phyloP scores from a whole-genome alignment of 106 monocot species.

The Apostasia ramifera region DNA sequence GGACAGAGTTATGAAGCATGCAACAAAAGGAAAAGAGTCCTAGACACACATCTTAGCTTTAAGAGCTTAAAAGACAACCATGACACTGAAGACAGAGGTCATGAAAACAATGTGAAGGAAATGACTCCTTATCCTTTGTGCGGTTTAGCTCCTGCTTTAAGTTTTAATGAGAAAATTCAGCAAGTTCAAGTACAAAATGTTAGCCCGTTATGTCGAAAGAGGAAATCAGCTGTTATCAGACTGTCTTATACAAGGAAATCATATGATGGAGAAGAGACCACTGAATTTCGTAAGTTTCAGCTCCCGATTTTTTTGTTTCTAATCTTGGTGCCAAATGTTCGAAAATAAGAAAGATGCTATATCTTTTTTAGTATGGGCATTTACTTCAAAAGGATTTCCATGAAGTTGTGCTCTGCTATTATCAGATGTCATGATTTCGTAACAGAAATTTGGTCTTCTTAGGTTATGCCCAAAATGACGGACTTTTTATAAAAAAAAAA shows the following conservation, averaged over 20 bases:
- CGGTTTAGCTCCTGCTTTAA: conserved; percentile 39
- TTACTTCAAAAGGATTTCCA: too few relatives aligned
- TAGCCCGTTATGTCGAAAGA: conserved; percentile 27
- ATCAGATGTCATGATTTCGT: too few relatives aligned
- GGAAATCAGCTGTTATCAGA: conserved; percentile 61
- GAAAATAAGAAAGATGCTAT: not conserved
- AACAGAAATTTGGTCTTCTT: too few relatives aligned
- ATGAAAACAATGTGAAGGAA: conserved; percentile 1
- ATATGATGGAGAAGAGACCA: conserved; percentile 12
- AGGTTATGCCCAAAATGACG: too few relatives aligned
- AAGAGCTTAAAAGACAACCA: conserved; percentile 19
- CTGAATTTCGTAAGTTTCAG: conserved; percentile 6
- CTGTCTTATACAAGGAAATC: conserved; percentile 78
- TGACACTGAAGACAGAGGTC: conserved; percentile 14
- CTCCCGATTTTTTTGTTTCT: not conserved
- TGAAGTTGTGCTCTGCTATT: too few relatives aligned
- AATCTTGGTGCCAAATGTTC: not conserved
- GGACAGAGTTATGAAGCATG: conserved; percentile 6
- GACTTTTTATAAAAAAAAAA: too few relatives aligned
- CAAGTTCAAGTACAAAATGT: conserved; percentile 16
- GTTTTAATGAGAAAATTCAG: conserved; percentile 76
- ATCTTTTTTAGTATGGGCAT: too few relatives aligned
- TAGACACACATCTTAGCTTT: conserved; percentile 21
- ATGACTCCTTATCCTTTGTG: not conserved
- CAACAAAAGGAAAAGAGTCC: conserved; percentile 9